Conservation (phyloP, 1,284 basidiomycete species). For the Lentinula novae-zelandiae region DNA sequence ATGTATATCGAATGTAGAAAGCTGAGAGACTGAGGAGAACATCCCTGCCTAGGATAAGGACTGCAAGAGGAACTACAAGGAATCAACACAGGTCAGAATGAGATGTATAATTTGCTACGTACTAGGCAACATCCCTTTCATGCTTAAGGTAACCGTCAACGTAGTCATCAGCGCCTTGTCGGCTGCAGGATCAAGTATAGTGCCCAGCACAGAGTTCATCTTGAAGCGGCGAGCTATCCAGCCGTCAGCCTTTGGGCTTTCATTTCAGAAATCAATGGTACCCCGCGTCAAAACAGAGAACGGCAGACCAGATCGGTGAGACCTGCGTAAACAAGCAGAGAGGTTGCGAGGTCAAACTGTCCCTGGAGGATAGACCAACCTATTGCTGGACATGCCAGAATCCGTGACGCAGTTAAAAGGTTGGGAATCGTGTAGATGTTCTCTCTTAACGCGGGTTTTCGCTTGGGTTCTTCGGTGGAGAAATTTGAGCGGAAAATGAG, state of each 20-base stretch:
- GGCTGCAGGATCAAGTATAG: conserved; percentile 94
- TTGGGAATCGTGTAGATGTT: conserved; percentile 97
- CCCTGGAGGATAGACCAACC: conserved; percentile 91
- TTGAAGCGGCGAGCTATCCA: conserved; percentile 85
- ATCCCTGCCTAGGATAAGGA: conserved; percentile 89
- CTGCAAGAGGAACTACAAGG: conserved; percentile 72
- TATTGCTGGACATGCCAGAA: conserved; percentile 84
- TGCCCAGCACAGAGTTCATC: conserved; percentile 87
- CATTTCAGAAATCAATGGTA: conserved; percentile 5
- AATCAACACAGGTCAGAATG: neutral
- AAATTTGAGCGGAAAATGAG: neutral
- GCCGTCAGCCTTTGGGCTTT: conserved; percentile 75
- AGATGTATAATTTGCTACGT: conserved; percentile 20
- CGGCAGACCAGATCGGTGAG: conserved; percentile 81
- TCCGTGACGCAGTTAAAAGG: conserved; percentile 82
- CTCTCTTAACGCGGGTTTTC: conserved; percentile 39
- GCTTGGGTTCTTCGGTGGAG: conserved; percentile 5
- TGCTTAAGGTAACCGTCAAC: conserved; percentile 81
- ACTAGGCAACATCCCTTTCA: conserved; percentile 87
- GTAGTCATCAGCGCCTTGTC: conserved; percentile 98
- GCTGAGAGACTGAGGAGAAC: conserved; percentile 85
- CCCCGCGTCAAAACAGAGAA: conserved; percentile 8
- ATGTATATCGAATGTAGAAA: conserved; percentile 92
- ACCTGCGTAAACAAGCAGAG: conserved; percentile 84
- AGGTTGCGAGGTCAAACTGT: conserved; percentile 77